These are phyloP conservation scores for Echinosophora koreensis DNA, from an alignment of 306 rosid species.

Conservation along the genomic window DNA sequence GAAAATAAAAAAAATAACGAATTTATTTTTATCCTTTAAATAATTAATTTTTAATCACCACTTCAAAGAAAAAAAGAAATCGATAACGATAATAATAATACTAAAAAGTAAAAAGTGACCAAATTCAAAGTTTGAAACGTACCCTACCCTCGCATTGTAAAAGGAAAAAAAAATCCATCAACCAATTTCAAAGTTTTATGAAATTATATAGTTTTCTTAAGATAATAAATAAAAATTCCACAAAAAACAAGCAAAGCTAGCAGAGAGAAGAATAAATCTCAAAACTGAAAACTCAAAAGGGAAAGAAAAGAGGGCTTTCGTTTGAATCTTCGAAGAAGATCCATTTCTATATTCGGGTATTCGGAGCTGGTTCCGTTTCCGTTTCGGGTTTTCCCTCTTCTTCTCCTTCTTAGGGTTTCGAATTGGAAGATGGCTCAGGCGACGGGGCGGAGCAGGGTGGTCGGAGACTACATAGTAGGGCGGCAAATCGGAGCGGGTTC, in stretches of 20 bases:
- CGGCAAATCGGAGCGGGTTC: constrained; percentile 95
- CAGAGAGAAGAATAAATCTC: neutral
- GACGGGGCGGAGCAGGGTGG: constrained; percentile 65
- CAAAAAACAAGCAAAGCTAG: neutral
- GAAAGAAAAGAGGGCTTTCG: neutral
- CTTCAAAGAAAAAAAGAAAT: neutral
- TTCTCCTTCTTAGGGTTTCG: constrained; percentile 47
- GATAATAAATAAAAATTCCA: neutral
- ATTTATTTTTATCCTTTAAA: too few relatives aligned
- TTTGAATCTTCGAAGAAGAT: constrained; percentile 46
- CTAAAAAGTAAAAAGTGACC: too few relatives aligned
- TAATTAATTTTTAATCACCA: neutral
- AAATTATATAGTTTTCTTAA: neutral
- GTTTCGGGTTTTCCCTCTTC: constrained; percentile 33
- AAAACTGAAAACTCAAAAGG: neutral
- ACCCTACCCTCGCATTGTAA: neutral
- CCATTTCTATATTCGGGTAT: constrained; percentile 34
- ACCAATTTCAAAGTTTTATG: constrained; percentile 14
- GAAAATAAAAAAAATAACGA: neutral
- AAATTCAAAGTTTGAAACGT: neutral
- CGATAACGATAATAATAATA: neutral
- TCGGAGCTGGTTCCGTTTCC: constrained; percentile 47
- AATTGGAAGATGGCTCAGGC: constrained; percentile 69
- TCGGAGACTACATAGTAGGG: constrained; percentile 84
- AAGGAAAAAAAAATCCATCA: constrained; percentile 1